Evolutionary conservation across 2,329 filamentous ascomycete genomes (phyloP).

Genomic region (Verticillium albo-atrum): DNA sequence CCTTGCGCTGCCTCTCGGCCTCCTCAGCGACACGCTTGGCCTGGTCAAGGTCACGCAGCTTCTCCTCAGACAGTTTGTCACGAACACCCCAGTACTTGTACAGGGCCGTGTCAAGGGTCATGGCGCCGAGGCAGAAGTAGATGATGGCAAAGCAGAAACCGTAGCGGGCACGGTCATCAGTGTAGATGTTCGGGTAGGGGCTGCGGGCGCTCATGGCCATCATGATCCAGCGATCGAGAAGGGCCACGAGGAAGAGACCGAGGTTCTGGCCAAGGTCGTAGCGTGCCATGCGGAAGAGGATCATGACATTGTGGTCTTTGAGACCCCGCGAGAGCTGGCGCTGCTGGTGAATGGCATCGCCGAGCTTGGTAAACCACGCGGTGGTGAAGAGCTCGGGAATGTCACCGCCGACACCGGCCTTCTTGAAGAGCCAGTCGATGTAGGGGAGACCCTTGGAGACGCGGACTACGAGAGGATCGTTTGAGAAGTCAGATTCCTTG

Average conservation of each 20-base stretch:
- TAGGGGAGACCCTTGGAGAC: conserved; percentile 25
- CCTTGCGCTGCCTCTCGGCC: conserved; percentile 12
- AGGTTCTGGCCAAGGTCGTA: conserved; percentile 31
- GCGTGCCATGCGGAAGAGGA: conserved; percentile 28
- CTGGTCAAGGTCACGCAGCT: conserved; percentile 21
- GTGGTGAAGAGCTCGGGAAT: conserved; percentile 24
- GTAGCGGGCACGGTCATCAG: conserved; percentile 23
- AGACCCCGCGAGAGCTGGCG: conserved; percentile 27
- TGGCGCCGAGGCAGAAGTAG: conserved; percentile 33
- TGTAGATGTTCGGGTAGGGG: conserved; percentile 21
- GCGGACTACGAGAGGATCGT: conserved; percentile 15
- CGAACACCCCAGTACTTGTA: conserved; percentile 29
- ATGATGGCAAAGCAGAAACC: conserved; percentile 32
- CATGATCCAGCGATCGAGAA: conserved; percentile 33
- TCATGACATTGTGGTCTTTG: conserved; percentile 32
- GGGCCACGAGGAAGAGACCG: conserved; percentile 30
- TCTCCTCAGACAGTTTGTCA: conserved; percentile 26
- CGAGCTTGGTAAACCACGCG: conserved; percentile 29
- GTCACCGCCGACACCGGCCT: conserved; percentile 20
- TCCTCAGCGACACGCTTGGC: conserved; percentile 15
- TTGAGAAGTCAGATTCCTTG: not conserved
- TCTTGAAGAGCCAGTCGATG: conserved; percentile 29
- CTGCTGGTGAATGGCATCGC: conserved; percentile 26
- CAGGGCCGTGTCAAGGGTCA: conserved; percentile 29
- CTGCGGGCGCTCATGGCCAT: conserved; percentile 26